phyloP scores from a whole-genome alignment of 2,329 filamentous ascomycete genomes.

The Aspergillus brasiliensis region DNA sequence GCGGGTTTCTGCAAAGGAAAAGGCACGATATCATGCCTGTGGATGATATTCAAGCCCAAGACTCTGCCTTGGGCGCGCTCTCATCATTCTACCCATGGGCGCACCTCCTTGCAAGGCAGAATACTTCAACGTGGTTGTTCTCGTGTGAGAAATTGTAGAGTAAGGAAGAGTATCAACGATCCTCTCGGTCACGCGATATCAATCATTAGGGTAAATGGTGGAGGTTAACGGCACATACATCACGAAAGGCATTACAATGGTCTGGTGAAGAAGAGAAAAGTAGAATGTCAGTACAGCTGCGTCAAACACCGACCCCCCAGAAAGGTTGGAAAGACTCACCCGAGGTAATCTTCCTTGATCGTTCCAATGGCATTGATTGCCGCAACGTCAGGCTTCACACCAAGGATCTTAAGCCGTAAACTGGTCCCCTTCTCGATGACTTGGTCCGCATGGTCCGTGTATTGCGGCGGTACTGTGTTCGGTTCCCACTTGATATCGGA shows the following conservation, averaged over 20 bases:
- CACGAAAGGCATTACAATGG: conserved; percentile 32
- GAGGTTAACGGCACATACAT: conserved; percentile 27
- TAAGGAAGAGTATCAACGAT: background rate
- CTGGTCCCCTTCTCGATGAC: conserved; percentile 93
- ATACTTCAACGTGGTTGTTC: background rate
- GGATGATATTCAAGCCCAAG: background rate
- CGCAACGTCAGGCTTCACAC: conserved; percentile 88
- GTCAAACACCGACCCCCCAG: background rate
- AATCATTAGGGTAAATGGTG: conserved; percentile 9
- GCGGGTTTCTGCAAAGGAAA: conserved; percentile 4
- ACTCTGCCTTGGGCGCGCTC: background rate
- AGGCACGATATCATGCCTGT: conserved; percentile 1
- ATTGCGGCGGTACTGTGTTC: conserved; percentile 94
- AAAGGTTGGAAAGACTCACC: conserved; percentile 35
- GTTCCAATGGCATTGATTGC: conserved; percentile 97
- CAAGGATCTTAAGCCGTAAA: conserved; percentile 90
- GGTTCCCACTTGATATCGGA: conserved; percentile 91
- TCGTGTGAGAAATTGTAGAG: conserved; percentile 4
- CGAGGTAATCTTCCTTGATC: conserved; percentile 74
- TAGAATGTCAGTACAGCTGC: conserved; percentile 15
- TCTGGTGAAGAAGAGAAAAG: conserved; percentile 17
- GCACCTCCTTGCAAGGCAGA: conserved; percentile 2
- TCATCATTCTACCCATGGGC: background rate
- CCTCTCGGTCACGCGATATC: conserved; percentile 19
- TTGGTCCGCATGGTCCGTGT: conserved; percentile 91